phyloP scores from a whole-genome alignment of 768 basidiomycete genomes.

The Trametes meyenii region DNA sequence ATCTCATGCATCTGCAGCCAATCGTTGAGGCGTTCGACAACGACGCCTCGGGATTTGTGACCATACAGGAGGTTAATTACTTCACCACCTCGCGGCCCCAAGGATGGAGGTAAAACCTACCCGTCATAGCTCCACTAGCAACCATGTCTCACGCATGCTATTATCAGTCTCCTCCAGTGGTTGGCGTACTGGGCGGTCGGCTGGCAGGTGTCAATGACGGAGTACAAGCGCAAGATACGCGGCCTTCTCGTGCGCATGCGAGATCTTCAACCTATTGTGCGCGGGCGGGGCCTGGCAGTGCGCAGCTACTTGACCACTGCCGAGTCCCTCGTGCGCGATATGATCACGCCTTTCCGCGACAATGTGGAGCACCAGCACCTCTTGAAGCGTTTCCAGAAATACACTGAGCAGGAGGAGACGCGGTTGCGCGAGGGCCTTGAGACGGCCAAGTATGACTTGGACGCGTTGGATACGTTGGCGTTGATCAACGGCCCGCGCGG shows the following conservation, averaged over 20 bases:
- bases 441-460: constrained; percentile 34
- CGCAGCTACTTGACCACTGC: not conserved
- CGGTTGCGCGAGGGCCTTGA: constrained; percentile 33
- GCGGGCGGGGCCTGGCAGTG: not conserved
- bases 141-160: too few relatives aligned
- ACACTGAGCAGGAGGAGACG: constrained; percentile 30
- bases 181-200: constrained; percentile 39
- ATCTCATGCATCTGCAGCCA: constrained; percentile 35
- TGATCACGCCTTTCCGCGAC: not conserved
- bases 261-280: not conserved
- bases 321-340: not conserved
- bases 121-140: not conserved
- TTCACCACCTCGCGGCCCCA: constrained; percentile 35
- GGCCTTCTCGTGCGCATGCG: constrained; percentile 15
- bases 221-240: constrained; percentile 19
- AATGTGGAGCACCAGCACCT: not conserved
- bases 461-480: constrained; percentile 34
- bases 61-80: constrained; percentile 36
- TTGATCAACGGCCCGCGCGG: constrained; percentile 36
- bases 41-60: constrained; percentile 44
- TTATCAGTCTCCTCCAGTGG: constrained; percentile 34
- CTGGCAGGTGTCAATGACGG: constrained; percentile 25
- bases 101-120: constrained; percentile 34
- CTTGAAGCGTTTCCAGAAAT: constrained; percentile 29
- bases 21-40: constrained; percentile 46